Base-by-base conservation (phyloP, 2,329 filamentous ascomycete species). In the Chaetomium globosum region DNA sequence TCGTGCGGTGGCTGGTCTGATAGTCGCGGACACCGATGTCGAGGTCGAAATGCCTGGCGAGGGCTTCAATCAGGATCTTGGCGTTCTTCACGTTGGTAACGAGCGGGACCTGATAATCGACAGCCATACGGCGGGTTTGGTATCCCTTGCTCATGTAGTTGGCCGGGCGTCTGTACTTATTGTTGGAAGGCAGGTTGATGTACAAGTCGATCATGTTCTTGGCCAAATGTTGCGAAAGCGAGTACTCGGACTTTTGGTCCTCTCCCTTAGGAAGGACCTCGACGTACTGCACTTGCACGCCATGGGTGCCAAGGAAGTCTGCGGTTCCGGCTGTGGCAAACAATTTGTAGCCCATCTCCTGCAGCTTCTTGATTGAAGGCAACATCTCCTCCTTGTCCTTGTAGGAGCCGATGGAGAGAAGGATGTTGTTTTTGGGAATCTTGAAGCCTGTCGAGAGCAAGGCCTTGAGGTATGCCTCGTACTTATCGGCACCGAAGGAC, bases 61-160 rank as follows among this genome's bases (percentile, higher is more conserved):
- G 91, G 26, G 94, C 95, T 80, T 99, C 95, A 61, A 99, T 89
- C 59, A 99, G 81, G 66, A 99, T 92, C 84, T 98, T 99, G 66
- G 95, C 95, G 75, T 97, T 98, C 86, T 99, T 99, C 78, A 99
- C 95, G 74, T 99, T 99, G 63, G 95, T 99, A 21, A 99, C 94
- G 67, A 99, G 82, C 65, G 95, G 95, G 62, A 95, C 96, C 80
- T 98, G 94, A 80, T 97, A 87, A 79, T 97, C 95, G 51, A 99
- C 95, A 43, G 95, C 95, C 93, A 99, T 97, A 78, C 95, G 89
- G 77, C 95, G 88, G 63, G 95, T 98, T 75, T 91, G 90, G 81
- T 99, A 99, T 67, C 95, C 95, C 81, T 95, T 95, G 79, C 91
- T 96, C 89, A 99, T 96, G 80, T 98, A 99, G 82, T 93, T 99